Percentiles rank a stretch among this genome's conserved stretches.
Evolutionary conservation across 2,329 filamentous ascomycete species (phyloP).

Genomic region (Trichophyton schoenleinii): DNA sequence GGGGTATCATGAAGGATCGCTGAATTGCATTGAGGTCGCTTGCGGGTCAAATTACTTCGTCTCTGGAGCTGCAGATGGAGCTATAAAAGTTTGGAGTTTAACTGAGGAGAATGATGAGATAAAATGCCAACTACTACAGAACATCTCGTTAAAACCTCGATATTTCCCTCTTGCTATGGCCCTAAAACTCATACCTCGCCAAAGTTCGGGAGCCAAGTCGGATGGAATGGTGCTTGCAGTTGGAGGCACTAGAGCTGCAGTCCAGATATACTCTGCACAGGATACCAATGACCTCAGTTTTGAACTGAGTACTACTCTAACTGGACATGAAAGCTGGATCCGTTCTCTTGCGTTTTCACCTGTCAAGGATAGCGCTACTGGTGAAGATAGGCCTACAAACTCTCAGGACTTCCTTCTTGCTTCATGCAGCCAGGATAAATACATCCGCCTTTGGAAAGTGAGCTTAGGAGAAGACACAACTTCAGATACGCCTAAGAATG

Average conservation of each 20-base stretch:
- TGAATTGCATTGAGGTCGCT: slow-evolving; percentile 51
- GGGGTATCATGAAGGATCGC: slow-evolving; percentile 54
- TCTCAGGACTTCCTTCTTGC: slow-evolving; percentile 65
- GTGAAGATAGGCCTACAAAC: slow-evolving; percentile 40
- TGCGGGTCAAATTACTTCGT: slow-evolving; percentile 39
- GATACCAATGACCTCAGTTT: slow-evolving; percentile 41
- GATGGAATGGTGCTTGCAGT: slow-evolving; percentile 55
- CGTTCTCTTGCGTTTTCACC: slow-evolving; percentile 64
- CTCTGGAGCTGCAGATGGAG: slow-evolving; percentile 52
- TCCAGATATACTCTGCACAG: slow-evolving; percentile 64
- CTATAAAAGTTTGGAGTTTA: slow-evolving; percentile 56
- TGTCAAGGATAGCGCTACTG: neutral
- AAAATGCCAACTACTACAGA: slow-evolving; percentile 47
- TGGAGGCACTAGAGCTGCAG: slow-evolving; percentile 69
- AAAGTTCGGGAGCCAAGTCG: slow-evolving; percentile 21
- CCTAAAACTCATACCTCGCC: slow-evolving; percentile 46
- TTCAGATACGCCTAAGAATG: slow-evolving; percentile 14
- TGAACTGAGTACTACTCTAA: slow-evolving; percentile 59
- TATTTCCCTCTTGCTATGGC: slow-evolving; percentile 74
- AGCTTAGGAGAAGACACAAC: slow-evolving; percentile 53
- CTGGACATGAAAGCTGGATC: slow-evolving; percentile 91
- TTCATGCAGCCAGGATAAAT: slow-evolving; percentile 95
- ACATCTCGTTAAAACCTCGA: slow-evolving; percentile 58
- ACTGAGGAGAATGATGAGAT: slow-evolving; percentile 22
- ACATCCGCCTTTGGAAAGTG: slow-evolving; percentile 84